Evolutionary conservation across 495 filamentous ascomycete species (phyloP), one percentile per base, ranked within the genome.

Genomic region (Aspergillus nidulans): DNA sequence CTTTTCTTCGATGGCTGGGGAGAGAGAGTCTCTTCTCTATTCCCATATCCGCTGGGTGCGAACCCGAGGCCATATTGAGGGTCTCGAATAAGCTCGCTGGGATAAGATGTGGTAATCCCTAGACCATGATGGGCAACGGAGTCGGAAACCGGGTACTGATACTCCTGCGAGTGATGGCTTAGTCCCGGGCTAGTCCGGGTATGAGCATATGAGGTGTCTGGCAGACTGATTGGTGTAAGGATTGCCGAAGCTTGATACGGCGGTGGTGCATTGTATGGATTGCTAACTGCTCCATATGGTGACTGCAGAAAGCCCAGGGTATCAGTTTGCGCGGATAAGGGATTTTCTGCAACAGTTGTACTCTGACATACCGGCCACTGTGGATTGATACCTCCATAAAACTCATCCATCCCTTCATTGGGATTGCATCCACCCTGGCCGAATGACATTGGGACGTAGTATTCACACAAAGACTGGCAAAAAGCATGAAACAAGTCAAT

Each of bases 101-200:
- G 69, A 45, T 74, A 75, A 1, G 68, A 61, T 7, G 63, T 69
- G 0, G 62, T 68, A 46, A 77, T 75, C 1, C 74, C 74, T 19
- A 77, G 62, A 7, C 74, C 73, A 19, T 75, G 67, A 6, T 62
- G 56, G 0, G 60, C 51, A 7, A 67, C 48, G 5, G 65, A 46
- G 4, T 74, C 66, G 24, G 59, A 56, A 40, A 76, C 60, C 44
- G 26, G 43, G 46, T 74, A 74, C 25, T 63, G 60, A 43, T 69
- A 75, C 21, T 76, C 73, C 52, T 71, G 70, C 41, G 69, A 69
- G 50, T 71, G 71, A 40, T 73, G 68, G 49, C 70, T 71, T 49
- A 75, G 49, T 13, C 62, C 72, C 41, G 74, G 74, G 44, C 70
- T 75, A 10, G 69, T 61, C 38, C 62, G 53, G 10, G 64, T 16